Conservation (phyloP, 2,329 filamentous ascomycete genomes). For the Didymella segeticola region DNA sequence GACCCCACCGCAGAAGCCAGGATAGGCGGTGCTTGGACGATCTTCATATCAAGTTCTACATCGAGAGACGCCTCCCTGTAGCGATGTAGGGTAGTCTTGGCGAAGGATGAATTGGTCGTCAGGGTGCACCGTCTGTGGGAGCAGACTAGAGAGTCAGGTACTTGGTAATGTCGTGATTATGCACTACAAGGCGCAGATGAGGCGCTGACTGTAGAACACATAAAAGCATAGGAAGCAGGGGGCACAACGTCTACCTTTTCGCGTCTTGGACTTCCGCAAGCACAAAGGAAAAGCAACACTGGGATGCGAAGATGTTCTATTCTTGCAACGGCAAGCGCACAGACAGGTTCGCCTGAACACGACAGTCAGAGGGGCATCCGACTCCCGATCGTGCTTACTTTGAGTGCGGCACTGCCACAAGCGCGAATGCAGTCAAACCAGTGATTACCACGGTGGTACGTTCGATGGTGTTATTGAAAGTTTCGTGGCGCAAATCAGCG, state of each 20-base stretch:
- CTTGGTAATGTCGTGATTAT: background rate
- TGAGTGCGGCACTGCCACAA: slow-evolving; percentile 5
- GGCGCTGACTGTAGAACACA: slow-evolving; percentile 1
- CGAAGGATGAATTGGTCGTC: background rate
- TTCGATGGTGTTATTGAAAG: slow-evolving; percentile 1
- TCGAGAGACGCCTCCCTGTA: slow-evolving; percentile 1
- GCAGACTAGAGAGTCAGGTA: slow-evolving; percentile 1
- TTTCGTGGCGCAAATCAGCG: slow-evolving; percentile 4
- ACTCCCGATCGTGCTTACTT: slow-evolving; percentile 15
- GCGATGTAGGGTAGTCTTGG: slow-evolving; percentile 15
- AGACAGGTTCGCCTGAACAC: slow-evolving; percentile 5
- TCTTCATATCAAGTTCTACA: slow-evolving; percentile 4
- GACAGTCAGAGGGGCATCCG: slow-evolving; percentile 3
- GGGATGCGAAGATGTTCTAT: background rate
- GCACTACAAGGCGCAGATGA: slow-evolving; percentile 1
- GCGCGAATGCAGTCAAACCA: slow-evolving; percentile 11
- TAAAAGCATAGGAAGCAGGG: slow-evolving; percentile 1
- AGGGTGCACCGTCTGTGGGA: background rate
- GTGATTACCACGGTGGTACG: too few species aligned
- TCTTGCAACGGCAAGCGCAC: slow-evolving; percentile 7
- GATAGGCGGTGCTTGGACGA: background rate
- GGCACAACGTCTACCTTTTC: background rate
- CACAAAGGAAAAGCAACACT: slow-evolving; percentile 1
- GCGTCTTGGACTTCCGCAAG: background rate
- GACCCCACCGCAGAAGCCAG: slow-evolving; percentile 2